These are phyloP conservation scores for Paraphaeosphaeria sporulosa DNA, from an alignment of 2,329 filamentous ascomycete genomes.

Conservation along the genomic window DNA sequence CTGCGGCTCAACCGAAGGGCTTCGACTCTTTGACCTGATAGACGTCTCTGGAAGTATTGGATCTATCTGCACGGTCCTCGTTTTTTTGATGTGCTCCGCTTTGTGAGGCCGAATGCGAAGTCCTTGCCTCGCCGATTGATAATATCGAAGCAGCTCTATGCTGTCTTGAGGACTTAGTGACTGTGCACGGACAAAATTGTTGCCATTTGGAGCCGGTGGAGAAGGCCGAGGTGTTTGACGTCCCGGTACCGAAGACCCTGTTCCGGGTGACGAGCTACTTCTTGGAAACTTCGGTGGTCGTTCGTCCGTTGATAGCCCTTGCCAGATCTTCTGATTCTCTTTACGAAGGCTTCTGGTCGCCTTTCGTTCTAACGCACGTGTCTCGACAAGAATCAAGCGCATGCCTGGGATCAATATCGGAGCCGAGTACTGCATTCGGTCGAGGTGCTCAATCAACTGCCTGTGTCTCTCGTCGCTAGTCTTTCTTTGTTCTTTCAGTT, in stretches of 20 bases:
- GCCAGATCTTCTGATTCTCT: constrained; percentile 5
- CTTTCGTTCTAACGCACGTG: constrained; percentile 3
- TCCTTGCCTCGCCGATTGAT: too few relatives aligned
- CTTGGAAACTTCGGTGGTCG: not conserved
- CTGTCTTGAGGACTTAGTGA: too few relatives aligned
- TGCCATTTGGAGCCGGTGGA: not conserved
- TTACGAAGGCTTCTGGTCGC: constrained; percentile 8
- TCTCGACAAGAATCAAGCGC: constrained; percentile 6
- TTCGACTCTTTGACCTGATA: not conserved
- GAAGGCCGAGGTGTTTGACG: not conserved
- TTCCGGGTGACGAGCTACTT: constrained; percentile 5
- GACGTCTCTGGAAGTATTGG: not conserved
- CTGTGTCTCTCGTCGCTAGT: not conserved
- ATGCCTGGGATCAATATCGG: constrained; percentile 1
- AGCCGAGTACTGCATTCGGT: not conserved
- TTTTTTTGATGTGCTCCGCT: too few relatives aligned
- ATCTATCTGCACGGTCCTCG: too few relatives aligned
- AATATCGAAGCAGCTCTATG: not conserved
- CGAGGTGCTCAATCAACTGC: not conserved
- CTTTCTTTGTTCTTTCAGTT: constrained; percentile 11
- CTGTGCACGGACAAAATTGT: not conserved
- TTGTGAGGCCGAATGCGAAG: too few relatives aligned
- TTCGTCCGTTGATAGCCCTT: not conserved
- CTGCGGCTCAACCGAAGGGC: not conserved
- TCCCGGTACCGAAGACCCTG: not conserved